These are phyloP conservation scores for Mycena vulgaris DNA, from an alignment of 768 basidiomycete genomes.

Conservation along the genomic window DNA sequence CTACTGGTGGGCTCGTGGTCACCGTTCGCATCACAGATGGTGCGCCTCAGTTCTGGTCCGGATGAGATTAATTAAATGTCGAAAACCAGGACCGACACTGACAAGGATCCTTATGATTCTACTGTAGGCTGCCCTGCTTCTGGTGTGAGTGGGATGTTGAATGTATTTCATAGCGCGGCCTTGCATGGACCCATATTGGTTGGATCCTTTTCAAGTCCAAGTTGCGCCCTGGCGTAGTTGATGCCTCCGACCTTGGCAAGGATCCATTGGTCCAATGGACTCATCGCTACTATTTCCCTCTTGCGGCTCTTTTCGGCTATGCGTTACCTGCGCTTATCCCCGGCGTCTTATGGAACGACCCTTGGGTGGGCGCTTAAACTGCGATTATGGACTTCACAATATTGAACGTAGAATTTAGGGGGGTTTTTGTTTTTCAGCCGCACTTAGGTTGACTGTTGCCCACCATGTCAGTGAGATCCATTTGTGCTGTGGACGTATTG, in stretches of 20 bases:
- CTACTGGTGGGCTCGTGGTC: conserved; percentile 89
- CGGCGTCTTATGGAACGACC: conserved; percentile 81
- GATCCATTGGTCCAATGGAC: conserved; percentile 84
- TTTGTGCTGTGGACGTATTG: conserved; percentile 5
- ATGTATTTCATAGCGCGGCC: conserved; percentile 63
- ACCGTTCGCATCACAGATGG: conserved; percentile 87
- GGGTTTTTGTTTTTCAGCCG: conserved; percentile 84
- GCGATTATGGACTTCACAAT: background rate
- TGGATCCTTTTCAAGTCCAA: conserved; percentile 88
- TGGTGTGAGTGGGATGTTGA: conserved; percentile 2
- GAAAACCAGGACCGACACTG: conserved; percentile 74
- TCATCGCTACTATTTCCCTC: conserved; percentile 78
- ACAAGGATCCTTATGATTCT: conserved; percentile 88
- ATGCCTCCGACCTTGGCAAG: conserved; percentile 79
- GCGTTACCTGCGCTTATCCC: conserved; percentile 78
- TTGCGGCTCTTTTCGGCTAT: conserved; percentile 79
- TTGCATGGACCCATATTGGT: conserved; percentile 87
- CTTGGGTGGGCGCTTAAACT: conserved; percentile 30
- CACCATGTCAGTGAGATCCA: conserved; percentile 76
- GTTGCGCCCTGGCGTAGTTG: conserved; percentile 78
- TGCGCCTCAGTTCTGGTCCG: conserved; percentile 31
- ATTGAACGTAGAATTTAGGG: conserved; percentile 64
- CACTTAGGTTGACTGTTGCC: conserved; percentile 78
- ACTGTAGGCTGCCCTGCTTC: conserved; percentile 40
- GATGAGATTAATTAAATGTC: conserved; percentile 20